These are phyloP conservation scores for Colletotrichum lupini DNA, from an alignment of 2,329 filamentous ascomycete species.

Conservation along the genomic window DNA sequence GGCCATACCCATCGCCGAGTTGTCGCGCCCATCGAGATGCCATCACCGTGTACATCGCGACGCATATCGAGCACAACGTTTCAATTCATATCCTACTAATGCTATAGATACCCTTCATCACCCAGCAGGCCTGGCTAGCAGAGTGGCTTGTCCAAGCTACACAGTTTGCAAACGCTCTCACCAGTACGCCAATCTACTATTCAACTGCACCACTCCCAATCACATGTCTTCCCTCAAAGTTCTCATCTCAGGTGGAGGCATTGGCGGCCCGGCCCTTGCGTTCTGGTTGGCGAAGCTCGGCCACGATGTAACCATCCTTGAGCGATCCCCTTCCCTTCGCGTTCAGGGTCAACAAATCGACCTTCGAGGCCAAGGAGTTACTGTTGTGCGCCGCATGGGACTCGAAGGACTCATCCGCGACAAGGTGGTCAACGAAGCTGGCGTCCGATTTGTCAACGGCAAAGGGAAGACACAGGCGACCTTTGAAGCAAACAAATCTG, in stretches of 20 bases:
- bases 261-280: constrained; percentile 56
- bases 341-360: constrained; percentile 58
- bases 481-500: constrained; percentile 52
- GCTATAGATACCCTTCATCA: background rate
- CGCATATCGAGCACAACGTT: background rate
- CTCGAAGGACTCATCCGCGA: constrained; percentile 49
- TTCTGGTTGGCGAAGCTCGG: constrained; percentile 51
- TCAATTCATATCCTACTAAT: background rate
- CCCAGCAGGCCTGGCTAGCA: background rate
- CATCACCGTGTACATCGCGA: background rate
- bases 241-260: constrained; percentile 60
- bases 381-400: constrained; percentile 51
- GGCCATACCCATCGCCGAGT: constrained; percentile 11
- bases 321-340: constrained; percentile 51
- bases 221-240: constrained; percentile 51
- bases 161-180: background rate
- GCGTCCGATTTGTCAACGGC: constrained; percentile 57
- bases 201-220: too few relatives aligned
- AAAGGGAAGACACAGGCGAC: constrained; percentile 50
- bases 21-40: background rate
- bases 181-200: too few relatives aligned
- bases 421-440: constrained; percentile 57
- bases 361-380: constrained; percentile 54
- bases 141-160: background rate
- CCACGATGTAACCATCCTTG: constrained; percentile 55